phyloP scores from a whole-genome alignment of 768 basidiomycete genomes.

The Gymnopilus junonius region DNA sequence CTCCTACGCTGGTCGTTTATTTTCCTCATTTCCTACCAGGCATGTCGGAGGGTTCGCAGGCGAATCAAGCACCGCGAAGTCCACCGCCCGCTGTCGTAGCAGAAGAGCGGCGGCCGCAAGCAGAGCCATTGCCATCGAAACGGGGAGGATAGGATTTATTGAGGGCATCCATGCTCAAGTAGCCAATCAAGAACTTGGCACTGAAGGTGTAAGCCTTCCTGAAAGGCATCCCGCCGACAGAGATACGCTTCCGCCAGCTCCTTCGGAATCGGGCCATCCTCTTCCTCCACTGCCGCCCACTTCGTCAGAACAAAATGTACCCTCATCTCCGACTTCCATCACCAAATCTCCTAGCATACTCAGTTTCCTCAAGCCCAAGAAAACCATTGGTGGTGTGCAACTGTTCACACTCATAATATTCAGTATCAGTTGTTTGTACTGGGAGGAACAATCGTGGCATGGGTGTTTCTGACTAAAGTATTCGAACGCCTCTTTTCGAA shows the following conservation, averaged over 20 bases:
- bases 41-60: conserved; percentile 15
- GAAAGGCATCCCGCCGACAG: conserved; percentile 47
- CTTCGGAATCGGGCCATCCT: conserved; percentile 1
- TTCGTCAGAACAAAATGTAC: conserved; percentile 9
- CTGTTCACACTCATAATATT: conserved; percentile 47
- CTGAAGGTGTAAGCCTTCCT: conserved; percentile 31
- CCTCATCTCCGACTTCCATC: conserved; percentile 15
- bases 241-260: conserved; percentile 7
- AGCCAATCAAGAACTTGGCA: conserved; percentile 44
- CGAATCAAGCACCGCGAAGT: conserved; percentile 13
- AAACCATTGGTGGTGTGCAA: conserved; percentile 48
- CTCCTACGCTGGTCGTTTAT: conserved; percentile 24
- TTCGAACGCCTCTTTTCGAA: conserved; percentile 15
- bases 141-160: conserved; percentile 65
- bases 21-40: background rate
- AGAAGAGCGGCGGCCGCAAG: conserved; percentile 46
- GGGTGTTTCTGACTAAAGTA: conserved; percentile 48
- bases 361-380: conserved; percentile 43
- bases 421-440: conserved; percentile 45
- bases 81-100: conserved; percentile 1
- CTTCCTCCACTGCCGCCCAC: conserved; percentile 17
- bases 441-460: conserved; percentile 54
- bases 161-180: conserved; percentile 38
- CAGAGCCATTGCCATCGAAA: conserved; percentile 66
- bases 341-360: conserved; percentile 36